Evolutionary conservation across 2,329 filamentous ascomycete species (phyloP).

Genomic region (Epichloe typhina): DNA sequence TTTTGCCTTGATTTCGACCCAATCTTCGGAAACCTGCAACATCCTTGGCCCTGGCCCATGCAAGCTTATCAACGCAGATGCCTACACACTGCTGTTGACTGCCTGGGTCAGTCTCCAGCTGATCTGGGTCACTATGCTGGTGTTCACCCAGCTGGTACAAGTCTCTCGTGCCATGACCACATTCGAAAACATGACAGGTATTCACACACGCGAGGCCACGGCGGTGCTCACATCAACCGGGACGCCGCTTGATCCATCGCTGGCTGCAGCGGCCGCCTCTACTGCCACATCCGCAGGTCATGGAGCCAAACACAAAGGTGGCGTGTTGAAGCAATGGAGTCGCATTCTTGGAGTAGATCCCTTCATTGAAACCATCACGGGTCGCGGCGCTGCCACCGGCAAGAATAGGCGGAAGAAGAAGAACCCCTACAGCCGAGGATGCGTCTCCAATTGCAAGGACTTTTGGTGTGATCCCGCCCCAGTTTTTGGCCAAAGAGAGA

Average conservation of each 20-base stretch:
- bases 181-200: slow-evolving; percentile 87
- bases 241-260: slow-evolving; percentile 56
- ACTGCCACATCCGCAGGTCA: slow-evolving; percentile 30
- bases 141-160: slow-evolving; percentile 87
- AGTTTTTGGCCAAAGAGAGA: slow-evolving; percentile 61
- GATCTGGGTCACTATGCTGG: slow-evolving; percentile 93
- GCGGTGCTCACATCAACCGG: slow-evolving; percentile 69
- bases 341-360: slow-evolving; percentile 81
- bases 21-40: slow-evolving; percentile 49
- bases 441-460: slow-evolving; percentile 82
- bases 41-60: slow-evolving; percentile 66
- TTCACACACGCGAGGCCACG: slow-evolving; percentile 47
- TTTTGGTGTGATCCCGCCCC: slow-evolving; percentile 91
- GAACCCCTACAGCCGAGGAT: slow-evolving; percentile 78
- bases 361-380: slow-evolving; percentile 85
- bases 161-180: slow-evolving; percentile 89
- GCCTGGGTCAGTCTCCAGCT: slow-evolving; percentile 76
- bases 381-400: slow-evolving; percentile 54
- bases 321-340: slow-evolving; percentile 67
- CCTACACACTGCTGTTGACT: slow-evolving; percentile 68
- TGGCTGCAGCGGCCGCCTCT: slow-evolving; percentile 37
- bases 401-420: slow-evolving; percentile 41
- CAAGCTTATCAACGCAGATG: slow-evolving; percentile 62
- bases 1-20: slow-evolving; percentile 43
- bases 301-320: slow-evolving; percentile 41